Percentiles rank a stretch among this genome's conserved stretches.
Conservation (phyloP, 805 yeast species). For the Saturnispora serradocipensis region DNA sequence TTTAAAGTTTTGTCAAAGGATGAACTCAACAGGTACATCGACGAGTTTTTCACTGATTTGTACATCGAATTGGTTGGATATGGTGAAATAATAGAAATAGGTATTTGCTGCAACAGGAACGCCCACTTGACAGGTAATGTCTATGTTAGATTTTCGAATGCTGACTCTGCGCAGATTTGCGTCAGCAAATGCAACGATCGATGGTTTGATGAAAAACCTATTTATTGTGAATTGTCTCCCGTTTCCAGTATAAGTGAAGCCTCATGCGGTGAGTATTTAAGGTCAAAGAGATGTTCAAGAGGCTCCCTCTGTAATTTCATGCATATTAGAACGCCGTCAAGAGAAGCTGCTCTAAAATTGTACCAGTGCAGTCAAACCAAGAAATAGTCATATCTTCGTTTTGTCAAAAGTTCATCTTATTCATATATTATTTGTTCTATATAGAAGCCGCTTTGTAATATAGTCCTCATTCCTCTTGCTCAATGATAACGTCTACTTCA, state of each 20-base stretch:
- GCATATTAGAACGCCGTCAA: constrained; percentile 55
- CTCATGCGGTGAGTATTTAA: constrained; percentile 62
- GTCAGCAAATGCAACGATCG: constrained; percentile 56
- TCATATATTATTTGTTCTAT: not conserved
- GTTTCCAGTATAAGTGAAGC: constrained; percentile 63
- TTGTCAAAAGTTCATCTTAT: not conserved
- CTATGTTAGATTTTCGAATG: constrained; percentile 50
- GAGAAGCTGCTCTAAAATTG: not conserved
- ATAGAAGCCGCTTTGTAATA: not conserved
- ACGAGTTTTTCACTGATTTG: constrained; percentile 61
- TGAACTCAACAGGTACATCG: constrained; percentile 40
- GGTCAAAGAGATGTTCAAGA: constrained; percentile 51
- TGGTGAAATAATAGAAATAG: constrained; percentile 50
- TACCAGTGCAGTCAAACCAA: not conserved
- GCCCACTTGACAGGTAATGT: constrained; percentile 84
- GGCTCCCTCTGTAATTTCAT: constrained; percentile 82
- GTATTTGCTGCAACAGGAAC: constrained; percentile 76
- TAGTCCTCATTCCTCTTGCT: not conserved
- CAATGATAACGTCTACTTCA: not conserved
- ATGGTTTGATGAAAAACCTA: constrained; percentile 77
- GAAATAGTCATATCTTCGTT: not conserved
- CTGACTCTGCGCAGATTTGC: constrained; percentile 52
- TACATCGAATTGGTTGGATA: constrained; percentile 48
- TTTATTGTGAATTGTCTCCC: constrained; percentile 72
- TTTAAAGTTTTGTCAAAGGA: constrained; percentile 16